phyloP scores from a whole-genome alignment of 1,284 basidiomycete genomes.

The Wolfiporia cocos region DNA sequence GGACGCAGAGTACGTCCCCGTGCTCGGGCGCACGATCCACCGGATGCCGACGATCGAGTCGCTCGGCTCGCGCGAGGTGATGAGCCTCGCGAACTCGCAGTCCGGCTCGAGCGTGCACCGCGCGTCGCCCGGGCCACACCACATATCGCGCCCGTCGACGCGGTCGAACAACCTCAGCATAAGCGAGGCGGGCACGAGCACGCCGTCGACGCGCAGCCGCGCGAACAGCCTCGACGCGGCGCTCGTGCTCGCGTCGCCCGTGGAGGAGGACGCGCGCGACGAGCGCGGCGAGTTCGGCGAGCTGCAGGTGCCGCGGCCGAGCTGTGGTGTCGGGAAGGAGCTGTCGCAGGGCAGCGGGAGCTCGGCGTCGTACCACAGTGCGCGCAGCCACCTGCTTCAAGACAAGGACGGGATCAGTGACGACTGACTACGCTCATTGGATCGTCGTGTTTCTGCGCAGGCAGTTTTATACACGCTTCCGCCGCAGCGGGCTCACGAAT shows the following conservation, averaged over 20 bases:
- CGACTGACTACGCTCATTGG: too few species aligned
- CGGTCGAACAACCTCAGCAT: slow-evolving; percentile 23
- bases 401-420: too few species aligned
- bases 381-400: too few species aligned
- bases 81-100: slow-evolving; percentile 20
- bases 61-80: slow-evolving; percentile 54
- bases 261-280: not conserved
- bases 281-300: not conserved
- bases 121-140: slow-evolving; percentile 12
- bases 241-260: slow-evolving; percentile 14
- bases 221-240: slow-evolving; percentile 19
- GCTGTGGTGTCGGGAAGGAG: too few species aligned
- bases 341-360: not conserved
- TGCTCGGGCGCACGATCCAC: slow-evolving; percentile 55
- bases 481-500: too few species aligned
- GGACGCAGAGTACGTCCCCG: slow-evolving; percentile 41
- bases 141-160: slow-evolving; percentile 24
- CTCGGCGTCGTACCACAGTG: not conserved
- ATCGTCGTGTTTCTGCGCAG: too few species aligned
- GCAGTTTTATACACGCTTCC: too few species aligned
- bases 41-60: slow-evolving; percentile 79
- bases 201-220: slow-evolving; percentile 16
- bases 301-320: too few species aligned
- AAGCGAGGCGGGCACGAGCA: slow-evolving; percentile 11
- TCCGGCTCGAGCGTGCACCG: slow-evolving; percentile 12